Evolutionary conservation across 768 basidiomycete genomes (phyloP).

Genomic region (Neoboletus brunneissimus): DNA sequence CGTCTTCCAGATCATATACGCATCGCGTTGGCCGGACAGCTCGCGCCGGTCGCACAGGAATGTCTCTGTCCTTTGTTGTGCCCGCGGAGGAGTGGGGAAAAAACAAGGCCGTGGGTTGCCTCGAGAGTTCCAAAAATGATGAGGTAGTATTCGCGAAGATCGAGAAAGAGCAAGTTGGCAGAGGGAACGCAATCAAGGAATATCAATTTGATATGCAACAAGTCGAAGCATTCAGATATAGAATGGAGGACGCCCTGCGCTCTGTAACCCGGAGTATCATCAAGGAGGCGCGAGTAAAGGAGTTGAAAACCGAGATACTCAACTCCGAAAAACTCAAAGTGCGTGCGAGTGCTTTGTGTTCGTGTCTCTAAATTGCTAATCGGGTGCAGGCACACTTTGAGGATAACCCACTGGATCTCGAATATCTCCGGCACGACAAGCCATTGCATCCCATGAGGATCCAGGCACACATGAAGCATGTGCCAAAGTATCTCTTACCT

Average conservation of each 20-base stretch:
- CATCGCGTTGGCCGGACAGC: constrained; percentile 97
- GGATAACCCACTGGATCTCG: constrained; percentile 91
- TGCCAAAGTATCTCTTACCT: constrained; percentile 90
- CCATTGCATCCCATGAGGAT: constrained; percentile 87
- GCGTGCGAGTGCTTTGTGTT: constrained; percentile 14
- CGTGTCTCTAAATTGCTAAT: not conserved
- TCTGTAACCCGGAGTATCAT: constrained; percentile 84
- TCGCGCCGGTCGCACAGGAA: constrained; percentile 90
- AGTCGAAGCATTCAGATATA: constrained; percentile 95
- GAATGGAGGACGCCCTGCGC: constrained; percentile 94
- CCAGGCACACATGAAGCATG: constrained; percentile 93
- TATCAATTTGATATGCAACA: constrained; percentile 95
- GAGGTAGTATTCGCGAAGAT: constrained; percentile 66
- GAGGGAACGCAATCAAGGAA: constrained; percentile 64
- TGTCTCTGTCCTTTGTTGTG: constrained; percentile 88
- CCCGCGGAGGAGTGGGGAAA: constrained; percentile 65
- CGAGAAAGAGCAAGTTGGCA: constrained; percentile 65
- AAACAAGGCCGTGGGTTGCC: constrained; percentile 66
- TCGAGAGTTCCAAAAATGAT: constrained; percentile 71
- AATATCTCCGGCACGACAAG: constrained; percentile 91
- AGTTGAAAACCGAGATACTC: constrained; percentile 88
- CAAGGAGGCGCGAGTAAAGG: constrained; percentile 89
- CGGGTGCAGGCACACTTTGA: constrained; percentile 86
- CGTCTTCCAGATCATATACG: constrained; percentile 82
- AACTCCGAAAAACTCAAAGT: constrained; percentile 98